Conservation (phyloP, 2,329 filamentous ascomycete genomes). For the Neopestalotiopsis rosae region DNA sequence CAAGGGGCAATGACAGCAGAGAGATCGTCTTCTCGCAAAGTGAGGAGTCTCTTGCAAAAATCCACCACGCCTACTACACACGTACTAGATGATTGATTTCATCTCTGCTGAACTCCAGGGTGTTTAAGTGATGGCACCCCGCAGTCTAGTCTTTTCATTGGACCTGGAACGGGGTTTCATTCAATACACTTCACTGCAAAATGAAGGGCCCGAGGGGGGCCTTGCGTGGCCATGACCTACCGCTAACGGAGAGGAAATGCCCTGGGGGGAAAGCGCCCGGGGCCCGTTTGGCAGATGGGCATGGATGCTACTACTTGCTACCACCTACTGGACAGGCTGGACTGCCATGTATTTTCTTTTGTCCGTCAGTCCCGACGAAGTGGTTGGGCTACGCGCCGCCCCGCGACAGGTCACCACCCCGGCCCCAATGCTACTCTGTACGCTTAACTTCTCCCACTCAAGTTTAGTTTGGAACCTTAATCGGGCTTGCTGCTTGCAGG, state of each 20-base stretch:
- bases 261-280: not conserved
- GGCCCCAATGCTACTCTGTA: conserved; percentile 14
- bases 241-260: not conserved
- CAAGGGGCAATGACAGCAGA: not conserved
- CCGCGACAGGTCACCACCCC: conserved; percentile 17
- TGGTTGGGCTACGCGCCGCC: conserved; percentile 19
- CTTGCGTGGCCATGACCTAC: not conserved
- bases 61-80: not conserved
- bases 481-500: not conserved
- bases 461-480: conserved; percentile 13
- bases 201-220: too few relatives aligned
- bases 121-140: not conserved
- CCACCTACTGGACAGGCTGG: too few relatives aligned
- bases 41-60: not conserved
- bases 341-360: not conserved
- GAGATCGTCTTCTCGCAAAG: not conserved
- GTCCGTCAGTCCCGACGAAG: conserved; percentile 12
- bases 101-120: not conserved
- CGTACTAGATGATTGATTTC: not conserved
- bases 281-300: not conserved
- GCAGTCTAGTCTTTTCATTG: not conserved
- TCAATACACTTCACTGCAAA: not conserved
- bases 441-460: conserved; percentile 14
- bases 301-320: not conserved
- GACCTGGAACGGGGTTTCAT: not conserved